phyloP scores from a whole-genome alignment of 1,284 basidiomycete species.

The Dichomitus squalens region DNA sequence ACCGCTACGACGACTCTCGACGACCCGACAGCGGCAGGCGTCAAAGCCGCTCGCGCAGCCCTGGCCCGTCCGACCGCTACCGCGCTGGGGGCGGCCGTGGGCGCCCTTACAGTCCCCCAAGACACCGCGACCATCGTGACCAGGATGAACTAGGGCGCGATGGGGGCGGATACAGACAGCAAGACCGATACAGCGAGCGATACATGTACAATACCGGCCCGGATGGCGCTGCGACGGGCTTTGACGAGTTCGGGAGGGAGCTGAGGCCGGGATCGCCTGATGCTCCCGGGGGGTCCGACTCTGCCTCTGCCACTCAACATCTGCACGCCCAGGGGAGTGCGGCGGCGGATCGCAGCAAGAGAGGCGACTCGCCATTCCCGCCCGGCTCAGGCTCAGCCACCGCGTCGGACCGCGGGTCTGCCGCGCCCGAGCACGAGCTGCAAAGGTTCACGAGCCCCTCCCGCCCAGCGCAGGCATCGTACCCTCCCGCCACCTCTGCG shows the following conservation, averaged over 20 bases:
- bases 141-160: not conserved
- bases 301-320: slow-evolving; percentile 4
- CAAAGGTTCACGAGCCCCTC: not conserved
- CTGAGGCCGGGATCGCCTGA: slow-evolving; percentile 52
- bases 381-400: slow-evolving; percentile 14
- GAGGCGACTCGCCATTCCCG: slow-evolving; percentile 21
- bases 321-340: not conserved
- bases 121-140: not conserved
- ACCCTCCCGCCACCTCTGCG: not conserved
- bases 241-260: slow-evolving; percentile 83
- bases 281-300: slow-evolving; percentile 21
- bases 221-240: slow-evolving; percentile 3
- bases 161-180: not conserved
- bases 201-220: not conserved
- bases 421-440: slow-evolving; percentile 8
- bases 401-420: slow-evolving; percentile 15
- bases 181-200: not conserved
- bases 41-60: slow-evolving; percentile 73
- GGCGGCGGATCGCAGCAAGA: not conserved
- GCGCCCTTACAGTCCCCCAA: slow-evolving; percentile 52
- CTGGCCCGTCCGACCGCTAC: slow-evolving; percentile 45
- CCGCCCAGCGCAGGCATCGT: not conserved
- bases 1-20: slow-evolving; percentile 36
- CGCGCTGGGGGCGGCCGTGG: slow-evolving; percentile 30
- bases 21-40: slow-evolving; percentile 37